phyloP scores from a whole-genome alignment of 495 filamentous ascomycete genomes.

The Aspergillus indologenus region DNA sequence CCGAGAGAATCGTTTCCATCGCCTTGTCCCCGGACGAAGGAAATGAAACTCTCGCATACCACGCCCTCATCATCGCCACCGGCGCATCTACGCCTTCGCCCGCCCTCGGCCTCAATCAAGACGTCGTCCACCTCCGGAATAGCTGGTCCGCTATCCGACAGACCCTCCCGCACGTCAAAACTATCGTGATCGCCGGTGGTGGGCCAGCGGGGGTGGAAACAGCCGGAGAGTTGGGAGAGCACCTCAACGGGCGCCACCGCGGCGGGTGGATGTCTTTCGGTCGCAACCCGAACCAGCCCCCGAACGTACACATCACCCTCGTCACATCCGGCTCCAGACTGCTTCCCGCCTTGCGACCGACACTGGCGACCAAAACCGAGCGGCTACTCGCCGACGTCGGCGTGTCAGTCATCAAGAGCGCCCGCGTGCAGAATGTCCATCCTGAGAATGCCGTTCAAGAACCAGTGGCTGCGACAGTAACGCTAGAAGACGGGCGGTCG shows the following conservation, averaged over 20 bases:
- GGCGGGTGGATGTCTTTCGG: constrained; percentile 28
- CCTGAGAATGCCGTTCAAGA: constrained; percentile 25
- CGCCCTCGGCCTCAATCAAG: constrained; percentile 22
- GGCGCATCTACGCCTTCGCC: constrained; percentile 34
- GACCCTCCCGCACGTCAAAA: constrained; percentile 36
- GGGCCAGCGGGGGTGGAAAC: constrained; percentile 43
- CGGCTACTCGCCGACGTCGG: constrained; percentile 40
- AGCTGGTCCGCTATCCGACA: constrained; percentile 36
- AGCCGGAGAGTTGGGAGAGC: constrained; percentile 51
- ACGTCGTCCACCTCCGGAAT: constrained; percentile 15
- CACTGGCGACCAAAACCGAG: constrained; percentile 39
- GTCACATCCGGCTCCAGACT: constrained; percentile 40
- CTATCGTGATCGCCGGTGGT: constrained; percentile 44
- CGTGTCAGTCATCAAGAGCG: constrained; percentile 42
- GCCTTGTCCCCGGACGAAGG: background rate
- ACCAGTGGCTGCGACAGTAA: constrained; percentile 25
- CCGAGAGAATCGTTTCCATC: constrained; percentile 28
- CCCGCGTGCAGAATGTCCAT: constrained; percentile 22
- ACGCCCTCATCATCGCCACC: constrained; percentile 45
- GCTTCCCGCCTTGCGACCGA: constrained; percentile 40
- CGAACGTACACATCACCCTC: constrained; percentile 38
- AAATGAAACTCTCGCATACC: constrained; percentile 29
- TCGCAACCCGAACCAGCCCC: constrained; percentile 32
- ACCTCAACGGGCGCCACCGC: constrained; percentile 40
- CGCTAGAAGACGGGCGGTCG: constrained; percentile 34